phyloP scores from a whole-genome alignment of 2,329 filamentous ascomycete genomes.

The Xylariaceae sp. region DNA sequence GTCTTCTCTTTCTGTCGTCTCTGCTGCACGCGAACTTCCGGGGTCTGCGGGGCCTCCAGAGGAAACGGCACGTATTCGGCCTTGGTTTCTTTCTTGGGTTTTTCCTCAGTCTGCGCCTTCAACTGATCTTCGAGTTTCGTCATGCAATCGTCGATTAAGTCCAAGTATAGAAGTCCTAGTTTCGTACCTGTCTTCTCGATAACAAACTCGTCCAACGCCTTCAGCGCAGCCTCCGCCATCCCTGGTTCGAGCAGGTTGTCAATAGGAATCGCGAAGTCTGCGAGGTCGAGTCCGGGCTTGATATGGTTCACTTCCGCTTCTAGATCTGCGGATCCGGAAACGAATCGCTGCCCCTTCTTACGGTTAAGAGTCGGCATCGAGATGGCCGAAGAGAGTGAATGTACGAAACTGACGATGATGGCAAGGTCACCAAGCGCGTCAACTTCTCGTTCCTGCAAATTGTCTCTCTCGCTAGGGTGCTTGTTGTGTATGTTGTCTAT shows the following conservation, averaged over 20 bases:
- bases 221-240: constrained; percentile 45
- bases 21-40: constrained; percentile 40
- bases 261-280: constrained; percentile 48
- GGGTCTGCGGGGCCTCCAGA: constrained; percentile 23
- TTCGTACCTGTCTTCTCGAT: constrained; percentile 46
- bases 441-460: constrained; percentile 42
- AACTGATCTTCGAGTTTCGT: constrained; percentile 38
- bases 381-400: constrained; percentile 44
- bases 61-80: constrained; percentile 30
- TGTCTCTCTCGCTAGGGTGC: constrained; percentile 43
- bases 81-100: constrained; percentile 9
- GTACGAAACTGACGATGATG: constrained; percentile 47
- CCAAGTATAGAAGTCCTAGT: constrained; percentile 52
- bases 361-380: constrained; percentile 46
- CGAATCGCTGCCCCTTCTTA: constrained; percentile 49
- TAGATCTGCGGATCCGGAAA: constrained; percentile 41
- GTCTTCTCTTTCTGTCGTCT: constrained; percentile 53
- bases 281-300: constrained; percentile 47
- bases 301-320: constrained; percentile 47
- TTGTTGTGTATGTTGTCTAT: constrained; percentile 45
- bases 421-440: constrained; percentile 46
- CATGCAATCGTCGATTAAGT: constrained; percentile 48
- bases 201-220: constrained; percentile 46
- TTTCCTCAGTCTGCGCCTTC: constrained; percentile 28
- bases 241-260: constrained; percentile 50